Percentiles rank a stretch among this genome's conserved stretches.
Conservation (phyloP, 306 rosid genomes). For the Psophocarpus tetragonolobus region DNA sequence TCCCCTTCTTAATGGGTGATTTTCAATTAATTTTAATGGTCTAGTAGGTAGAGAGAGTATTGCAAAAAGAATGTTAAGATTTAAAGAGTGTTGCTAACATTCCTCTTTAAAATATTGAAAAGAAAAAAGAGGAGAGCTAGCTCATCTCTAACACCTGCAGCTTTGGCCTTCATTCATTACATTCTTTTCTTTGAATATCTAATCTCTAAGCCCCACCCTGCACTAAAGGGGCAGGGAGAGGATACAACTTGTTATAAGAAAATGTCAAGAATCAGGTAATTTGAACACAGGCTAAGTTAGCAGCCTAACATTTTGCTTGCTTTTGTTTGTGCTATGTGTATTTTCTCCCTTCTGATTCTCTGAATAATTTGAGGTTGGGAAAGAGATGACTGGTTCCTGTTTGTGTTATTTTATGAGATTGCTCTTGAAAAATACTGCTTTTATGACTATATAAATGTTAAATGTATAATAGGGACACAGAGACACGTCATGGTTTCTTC, state of each 20-base stretch:
- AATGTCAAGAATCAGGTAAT: background rate
- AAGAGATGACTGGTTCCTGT: background rate
- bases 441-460: constrained; percentile 26
- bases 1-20: no score
- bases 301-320: background rate
- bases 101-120: no score
- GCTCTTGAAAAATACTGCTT: constrained; percentile 15
- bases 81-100: no score
- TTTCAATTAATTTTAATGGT: no score
- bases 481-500: constrained; percentile 56
- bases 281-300: background rate
- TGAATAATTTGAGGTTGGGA: constrained; percentile 7
- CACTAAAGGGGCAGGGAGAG: background rate
- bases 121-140: background rate
- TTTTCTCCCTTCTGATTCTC: background rate
- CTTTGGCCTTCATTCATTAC: background rate
- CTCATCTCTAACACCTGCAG: background rate
- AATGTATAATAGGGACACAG: constrained; percentile 42
- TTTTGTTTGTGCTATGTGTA: constrained; percentile 13
- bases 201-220: background rate
- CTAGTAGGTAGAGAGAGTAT: no score
- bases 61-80: no score
- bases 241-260: background rate
- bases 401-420: constrained; percentile 16
- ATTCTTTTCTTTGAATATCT: background rate